phyloP scores from a whole-genome alignment of 495 filamentous ascomycete genomes.

The Ramalina peruviana region DNA sequence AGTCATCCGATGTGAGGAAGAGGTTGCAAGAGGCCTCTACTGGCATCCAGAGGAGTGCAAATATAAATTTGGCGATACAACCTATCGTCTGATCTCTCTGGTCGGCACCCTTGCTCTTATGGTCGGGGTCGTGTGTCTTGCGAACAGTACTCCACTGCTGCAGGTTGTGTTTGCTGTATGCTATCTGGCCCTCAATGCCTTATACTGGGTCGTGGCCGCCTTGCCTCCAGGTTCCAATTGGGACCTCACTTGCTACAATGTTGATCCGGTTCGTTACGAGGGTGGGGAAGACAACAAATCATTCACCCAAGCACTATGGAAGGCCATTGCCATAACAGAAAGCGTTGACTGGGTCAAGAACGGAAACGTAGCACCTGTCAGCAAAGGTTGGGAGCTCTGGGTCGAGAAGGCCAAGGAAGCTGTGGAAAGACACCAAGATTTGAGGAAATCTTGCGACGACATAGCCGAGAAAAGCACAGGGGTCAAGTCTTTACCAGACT shows the following conservation, averaged over 20 bases:
- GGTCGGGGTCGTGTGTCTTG: slow-evolving; percentile 32
- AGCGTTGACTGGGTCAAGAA: slow-evolving; percentile 23
- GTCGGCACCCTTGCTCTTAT: slow-evolving; percentile 33
- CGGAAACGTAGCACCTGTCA: slow-evolving; percentile 25
- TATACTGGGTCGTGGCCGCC: slow-evolving; percentile 33
- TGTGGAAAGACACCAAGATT: not conserved
- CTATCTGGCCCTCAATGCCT: slow-evolving; percentile 31
- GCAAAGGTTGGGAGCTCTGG: slow-evolving; percentile 26
- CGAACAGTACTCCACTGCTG: slow-evolving; percentile 24
- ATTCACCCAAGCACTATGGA: slow-evolving; percentile 32
- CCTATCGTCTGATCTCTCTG: slow-evolving; percentile 28
- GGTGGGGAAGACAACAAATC: slow-evolving; percentile 16
- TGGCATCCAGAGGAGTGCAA: slow-evolving; percentile 35
- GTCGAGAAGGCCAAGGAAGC: slow-evolving; percentile 18
- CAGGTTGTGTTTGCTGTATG: slow-evolving; percentile 29
- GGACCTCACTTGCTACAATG: slow-evolving; percentile 25
- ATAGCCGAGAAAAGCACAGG: not conserved
- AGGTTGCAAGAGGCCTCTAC: slow-evolving; percentile 51
- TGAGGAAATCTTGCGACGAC: not conserved
- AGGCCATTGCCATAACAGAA: slow-evolving; percentile 26
- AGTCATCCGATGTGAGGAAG: slow-evolving; percentile 45
- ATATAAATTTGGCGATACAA: slow-evolving; percentile 21
- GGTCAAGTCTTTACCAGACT: not conserved
- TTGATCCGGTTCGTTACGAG: slow-evolving; percentile 18
- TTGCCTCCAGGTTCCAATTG: slow-evolving; percentile 26